phyloP scores from a whole-genome alignment of 352 stramenopile species.

The Globisporangium paroecandrum region DNA sequence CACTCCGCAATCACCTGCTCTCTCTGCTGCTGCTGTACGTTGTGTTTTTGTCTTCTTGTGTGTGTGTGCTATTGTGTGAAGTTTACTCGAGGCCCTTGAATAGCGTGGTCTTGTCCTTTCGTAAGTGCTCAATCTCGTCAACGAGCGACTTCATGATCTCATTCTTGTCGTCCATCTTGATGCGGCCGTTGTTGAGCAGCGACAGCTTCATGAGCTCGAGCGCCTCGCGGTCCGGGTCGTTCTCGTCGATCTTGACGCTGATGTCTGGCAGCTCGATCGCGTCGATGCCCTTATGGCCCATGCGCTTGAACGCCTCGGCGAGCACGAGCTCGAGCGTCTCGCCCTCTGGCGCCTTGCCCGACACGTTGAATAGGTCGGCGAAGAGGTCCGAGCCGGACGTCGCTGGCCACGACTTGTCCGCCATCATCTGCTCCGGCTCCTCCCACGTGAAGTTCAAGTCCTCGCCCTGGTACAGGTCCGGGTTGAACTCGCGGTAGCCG shows the following conservation, averaged over 20 bases:
- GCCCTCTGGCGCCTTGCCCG: conserved; percentile 39
- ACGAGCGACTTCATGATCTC: conserved; percentile 79
- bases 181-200: conserved; percentile 85
- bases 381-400: conserved; percentile 80
- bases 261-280: conserved; percentile 75
- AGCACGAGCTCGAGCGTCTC: conserved; percentile 73
- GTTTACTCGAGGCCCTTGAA: conserved; percentile 71
- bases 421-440: conserved; percentile 80
- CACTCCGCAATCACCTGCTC: background rate
- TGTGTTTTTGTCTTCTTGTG: conserved; percentile 15
- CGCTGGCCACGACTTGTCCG: conserved; percentile 84
- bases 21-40: background rate
- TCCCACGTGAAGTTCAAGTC: conserved; percentile 62
- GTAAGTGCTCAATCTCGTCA: conserved; percentile 77
- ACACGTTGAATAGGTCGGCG: conserved; percentile 78
- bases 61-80: conserved; percentile 3
- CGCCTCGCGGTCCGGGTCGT: conserved; percentile 74
- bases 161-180: conserved; percentile 89
- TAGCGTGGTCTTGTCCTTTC: conserved; percentile 82
- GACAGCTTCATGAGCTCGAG: conserved; percentile 89
- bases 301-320: conserved; percentile 66
- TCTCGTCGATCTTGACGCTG: conserved; percentile 53
- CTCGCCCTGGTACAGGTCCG: conserved; percentile 52
- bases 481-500: conserved; percentile 81
- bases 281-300: conserved; percentile 72